Percentiles rank a stretch among this genome's conserved stretches.
phyloP scores from a whole-genome alignment of 805 yeast species.

The Ogataea nakhonphanomensis region DNA sequence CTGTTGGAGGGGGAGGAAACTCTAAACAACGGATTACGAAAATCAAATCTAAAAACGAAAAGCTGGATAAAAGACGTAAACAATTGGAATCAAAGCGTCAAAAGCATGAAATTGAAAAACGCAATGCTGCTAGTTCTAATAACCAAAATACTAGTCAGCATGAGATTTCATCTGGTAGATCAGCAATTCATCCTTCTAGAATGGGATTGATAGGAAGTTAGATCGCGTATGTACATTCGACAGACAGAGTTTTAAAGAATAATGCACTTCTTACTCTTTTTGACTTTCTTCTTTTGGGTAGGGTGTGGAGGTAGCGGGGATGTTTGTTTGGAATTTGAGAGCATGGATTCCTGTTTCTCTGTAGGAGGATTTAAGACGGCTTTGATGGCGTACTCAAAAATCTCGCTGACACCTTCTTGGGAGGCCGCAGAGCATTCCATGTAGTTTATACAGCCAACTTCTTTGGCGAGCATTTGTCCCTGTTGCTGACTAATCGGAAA shows the following conservation, averaged over 20 bases:
- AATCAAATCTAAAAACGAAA: slow-evolving; percentile 74
- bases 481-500: slow-evolving; percentile 61
- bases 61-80: slow-evolving; percentile 62
- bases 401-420: slow-evolving; percentile 80
- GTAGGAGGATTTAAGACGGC: slow-evolving; percentile 58
- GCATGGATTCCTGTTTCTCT: slow-evolving; percentile 2
- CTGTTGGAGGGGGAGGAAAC: slow-evolving; percentile 98
- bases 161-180: neutral
- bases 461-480: slow-evolving; percentile 65
- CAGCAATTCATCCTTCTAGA: slow-evolving; percentile 63
- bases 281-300: slow-evolving; percentile 25
- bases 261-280: slow-evolving; percentile 47
- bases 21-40: slow-evolving; percentile 64
- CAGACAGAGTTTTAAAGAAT: slow-evolving; percentile 34
- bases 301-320: slow-evolving; percentile 5
- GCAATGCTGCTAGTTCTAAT: slow-evolving; percentile 34
- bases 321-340: slow-evolving; percentile 1
- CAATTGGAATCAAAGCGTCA: slow-evolving; percentile 34
- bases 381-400: slow-evolving; percentile 79
- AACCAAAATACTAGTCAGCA: slow-evolving; percentile 13
- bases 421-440: slow-evolving; percentile 90
- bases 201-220: slow-evolving; percentile 42
- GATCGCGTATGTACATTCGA: neutral
- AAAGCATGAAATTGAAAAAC: slow-evolving; percentile 46
- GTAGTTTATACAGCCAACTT: slow-evolving; percentile 68